Percentiles rank a stretch among this genome's conserved stretches.
Conservation (phyloP, 2,329 filamentous ascomycete genomes). For the Didymella exigua region DNA sequence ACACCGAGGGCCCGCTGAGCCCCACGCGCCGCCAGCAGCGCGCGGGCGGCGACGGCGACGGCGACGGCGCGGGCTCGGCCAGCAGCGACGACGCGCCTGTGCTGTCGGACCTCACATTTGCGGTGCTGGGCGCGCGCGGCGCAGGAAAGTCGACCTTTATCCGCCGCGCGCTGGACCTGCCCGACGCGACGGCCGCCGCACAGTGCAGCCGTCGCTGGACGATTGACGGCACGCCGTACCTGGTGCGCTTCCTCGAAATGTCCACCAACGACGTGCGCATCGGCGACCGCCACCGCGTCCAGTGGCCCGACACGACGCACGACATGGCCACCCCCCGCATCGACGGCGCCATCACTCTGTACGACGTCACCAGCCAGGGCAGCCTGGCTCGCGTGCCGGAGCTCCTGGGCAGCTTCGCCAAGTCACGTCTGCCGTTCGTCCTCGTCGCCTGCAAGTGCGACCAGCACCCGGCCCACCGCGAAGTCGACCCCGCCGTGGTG, state of each 20-base stretch:
- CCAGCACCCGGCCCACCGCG: constrained; percentile 69
- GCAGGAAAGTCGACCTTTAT: constrained; percentile 67
- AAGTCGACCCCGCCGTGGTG: constrained; percentile 72
- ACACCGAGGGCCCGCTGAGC: constrained; percentile 48
- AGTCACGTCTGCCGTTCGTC: constrained; percentile 74
- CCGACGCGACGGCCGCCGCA: constrained; percentile 50
- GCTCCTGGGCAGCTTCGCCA: constrained; percentile 74
- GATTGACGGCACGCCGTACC: constrained; percentile 60
- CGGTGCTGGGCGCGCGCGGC: constrained; percentile 59
- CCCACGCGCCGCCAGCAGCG: constrained; percentile 42
- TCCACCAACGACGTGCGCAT: constrained; percentile 59
- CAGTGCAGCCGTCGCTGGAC: constrained; percentile 60
- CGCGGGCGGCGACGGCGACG: constrained; percentile 13
- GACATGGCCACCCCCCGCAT: constrained; percentile 75
- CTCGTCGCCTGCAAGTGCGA: constrained; percentile 93
- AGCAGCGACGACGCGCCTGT: constrained; percentile 38
- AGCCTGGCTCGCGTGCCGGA: constrained; percentile 76
- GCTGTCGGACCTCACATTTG: constrained; percentile 63
- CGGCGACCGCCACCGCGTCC: constrained; percentile 57
- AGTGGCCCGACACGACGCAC: constrained; percentile 62
- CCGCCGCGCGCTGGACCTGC: constrained; percentile 61
- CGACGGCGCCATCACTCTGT: constrained; percentile 83
- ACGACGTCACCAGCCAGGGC: constrained; percentile 81
- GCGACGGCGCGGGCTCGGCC: constrained; percentile 25
- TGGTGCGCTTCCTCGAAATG: constrained; percentile 64